Evolutionary conservation across 2,329 filamentous ascomycete species (phyloP), one percentile per base, ranked within the genome.

Genomic region (Paecilomyces formosus): DNA sequence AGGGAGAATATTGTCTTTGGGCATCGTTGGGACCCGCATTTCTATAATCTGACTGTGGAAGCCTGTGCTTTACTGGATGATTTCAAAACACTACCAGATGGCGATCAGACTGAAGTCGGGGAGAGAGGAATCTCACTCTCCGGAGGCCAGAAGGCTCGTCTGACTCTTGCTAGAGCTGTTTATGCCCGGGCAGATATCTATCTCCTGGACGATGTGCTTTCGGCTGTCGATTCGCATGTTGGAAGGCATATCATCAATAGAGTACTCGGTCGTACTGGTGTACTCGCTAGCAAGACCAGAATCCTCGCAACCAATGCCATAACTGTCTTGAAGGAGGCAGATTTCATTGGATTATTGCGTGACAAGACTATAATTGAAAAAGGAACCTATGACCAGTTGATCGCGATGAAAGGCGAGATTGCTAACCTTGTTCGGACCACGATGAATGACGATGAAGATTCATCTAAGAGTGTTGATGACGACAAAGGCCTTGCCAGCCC

Each of bases 161-260:
- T 99, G 61, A 93, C 92, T 13, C 81, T 99, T 57, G 94, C 94
- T 49, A 85, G 94, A 72, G 93, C 95, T 30, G 94, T 99, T 1
- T 99, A 99, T 70, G 92, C 95, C 55, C 85, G 94, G 65, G 92
- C 94, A n/a, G 95, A 99, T 72, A 86, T 99, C 55, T 97, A 97
- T 70, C 81, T 99, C 12, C 81, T 99, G 11, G 94, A 99, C 65
- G 94, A 99, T 71, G 89, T 92, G 61, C 81, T 99, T 11, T 97
- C 93, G 15, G 94, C 95, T 0, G 94, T 99, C n/a, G 94, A 99
- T 75, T 93, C 96, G 63, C 94, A 99, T 70, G 94, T 99, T 60
- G 94, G 94, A 55, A 85, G 90, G 63, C 94, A 99, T 75, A 83
- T 99, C 58, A 97, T 97, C 67, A 89, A 97, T 70, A 90, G 94